Evolutionary conservation across 2,329 filamentous ascomycete genomes (phyloP).

Genomic region (Fusarium pseudograminearum): DNA sequence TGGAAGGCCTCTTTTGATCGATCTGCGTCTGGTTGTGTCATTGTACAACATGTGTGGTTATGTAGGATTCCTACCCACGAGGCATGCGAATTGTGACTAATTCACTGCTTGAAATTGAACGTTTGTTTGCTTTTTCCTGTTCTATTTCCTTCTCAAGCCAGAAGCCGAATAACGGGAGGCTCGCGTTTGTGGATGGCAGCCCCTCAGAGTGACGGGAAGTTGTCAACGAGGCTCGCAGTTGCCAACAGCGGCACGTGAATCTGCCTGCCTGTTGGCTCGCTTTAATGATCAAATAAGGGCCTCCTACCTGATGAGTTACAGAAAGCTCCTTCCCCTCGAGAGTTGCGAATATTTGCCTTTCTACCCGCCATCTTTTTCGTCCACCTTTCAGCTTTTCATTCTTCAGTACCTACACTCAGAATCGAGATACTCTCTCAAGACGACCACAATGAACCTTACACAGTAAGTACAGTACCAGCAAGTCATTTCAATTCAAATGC

Average conservation of each 20-base stretch:
- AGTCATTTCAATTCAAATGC: background rate
- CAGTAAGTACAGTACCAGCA: conserved; percentile 21
- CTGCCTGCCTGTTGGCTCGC: conserved; percentile 19
- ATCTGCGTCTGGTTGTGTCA: background rate
- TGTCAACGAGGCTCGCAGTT: conserved; percentile 11
- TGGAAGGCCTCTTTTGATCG: background rate
- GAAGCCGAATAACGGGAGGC: background rate
- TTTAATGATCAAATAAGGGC: background rate
- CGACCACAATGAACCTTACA: conserved; percentile 19
- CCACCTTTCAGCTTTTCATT: background rate
- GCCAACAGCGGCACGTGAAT: conserved; percentile 35
- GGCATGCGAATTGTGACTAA: background rate
- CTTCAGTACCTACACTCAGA: background rate
- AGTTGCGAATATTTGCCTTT: background rate
- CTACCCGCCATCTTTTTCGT: background rate
- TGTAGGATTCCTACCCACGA: background rate
- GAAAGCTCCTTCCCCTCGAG: background rate
- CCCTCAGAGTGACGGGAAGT: background rate
- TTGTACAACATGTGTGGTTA: background rate
- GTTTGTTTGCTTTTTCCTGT: background rate
- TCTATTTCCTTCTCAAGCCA: background rate
- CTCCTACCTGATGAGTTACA: background rate
- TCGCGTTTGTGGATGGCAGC: background rate
- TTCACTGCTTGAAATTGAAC: background rate
- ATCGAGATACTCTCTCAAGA: background rate